phyloP scores from a whole-genome alignment of 1,284 basidiomycete genomes.

The Pulveroboletus sp. region DNA sequence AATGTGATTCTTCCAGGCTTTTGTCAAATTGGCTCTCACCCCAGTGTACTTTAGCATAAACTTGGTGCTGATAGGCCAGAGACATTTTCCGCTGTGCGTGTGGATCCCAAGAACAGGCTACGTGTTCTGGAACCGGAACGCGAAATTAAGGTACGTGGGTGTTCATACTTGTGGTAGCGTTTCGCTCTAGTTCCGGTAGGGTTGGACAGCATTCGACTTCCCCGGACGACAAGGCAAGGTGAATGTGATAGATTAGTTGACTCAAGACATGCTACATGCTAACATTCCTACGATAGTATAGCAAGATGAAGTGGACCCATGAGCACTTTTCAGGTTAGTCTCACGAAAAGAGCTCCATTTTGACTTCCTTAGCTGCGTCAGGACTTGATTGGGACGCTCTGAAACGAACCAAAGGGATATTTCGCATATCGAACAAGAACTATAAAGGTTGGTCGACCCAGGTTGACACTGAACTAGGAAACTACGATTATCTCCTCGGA shows the following conservation, averaged over 20 bases:
- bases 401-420: constrained; percentile 62
- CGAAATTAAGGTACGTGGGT: constrained; percentile 64
- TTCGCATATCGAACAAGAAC: constrained; percentile 54
- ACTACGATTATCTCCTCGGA: constrained; percentile 81
- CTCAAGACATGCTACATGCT: background rate
- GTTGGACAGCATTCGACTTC: constrained; percentile 89
- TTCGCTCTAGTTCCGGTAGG: constrained; percentile 42
- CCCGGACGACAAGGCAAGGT: constrained; percentile 76
- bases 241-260: background rate
- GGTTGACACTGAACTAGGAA: constrained; percentile 72
- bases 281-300: constrained; percentile 53
- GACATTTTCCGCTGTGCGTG: constrained; percentile 72
- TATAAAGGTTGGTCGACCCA: constrained; percentile 71
- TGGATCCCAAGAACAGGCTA: constrained; percentile 66
- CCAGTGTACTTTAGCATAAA: constrained; percentile 57
- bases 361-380: constrained; percentile 21
- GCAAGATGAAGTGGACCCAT: constrained; percentile 64
- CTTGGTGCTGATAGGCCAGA: constrained; percentile 83
- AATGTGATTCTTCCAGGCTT: constrained; percentile 51
- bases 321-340: constrained; percentile 71
- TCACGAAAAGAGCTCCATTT: background rate
- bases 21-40: constrained; percentile 8
- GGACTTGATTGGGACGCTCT: constrained; percentile 88
- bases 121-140: constrained; percentile 58
- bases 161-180: background rate